phyloP scores from a whole-genome alignment of 2,329 filamentous ascomycete species.

The Akanthomyces lecanii region DNA sequence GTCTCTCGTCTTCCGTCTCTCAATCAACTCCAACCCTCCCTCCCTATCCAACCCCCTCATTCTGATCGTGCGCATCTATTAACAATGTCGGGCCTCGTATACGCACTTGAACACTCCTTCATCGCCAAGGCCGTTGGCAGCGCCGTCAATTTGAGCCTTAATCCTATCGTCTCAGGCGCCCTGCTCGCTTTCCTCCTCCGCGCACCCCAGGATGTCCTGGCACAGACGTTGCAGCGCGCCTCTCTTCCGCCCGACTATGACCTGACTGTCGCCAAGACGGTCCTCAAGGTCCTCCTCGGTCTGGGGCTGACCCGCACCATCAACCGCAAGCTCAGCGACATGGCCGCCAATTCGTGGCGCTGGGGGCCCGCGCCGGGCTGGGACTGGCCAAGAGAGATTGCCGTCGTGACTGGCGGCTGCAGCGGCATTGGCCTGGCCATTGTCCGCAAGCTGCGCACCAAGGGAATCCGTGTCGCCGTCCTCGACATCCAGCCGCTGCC shows the following conservation, averaged over 20 bases:
- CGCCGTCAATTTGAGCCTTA: neutral
- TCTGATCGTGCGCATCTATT: neutral
- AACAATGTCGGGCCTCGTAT: slow-evolving; percentile 11
- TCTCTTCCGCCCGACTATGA: slow-evolving; percentile 10
- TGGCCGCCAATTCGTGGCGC: slow-evolving; percentile 19
- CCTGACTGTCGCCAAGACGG: slow-evolving; percentile 9
- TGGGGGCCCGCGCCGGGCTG: slow-evolving; percentile 16
- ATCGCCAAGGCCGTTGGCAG: neutral
- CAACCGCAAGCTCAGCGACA: slow-evolving; percentile 19
- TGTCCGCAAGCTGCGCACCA: slow-evolving; percentile 54
- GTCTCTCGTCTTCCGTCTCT: too few relatives aligned
- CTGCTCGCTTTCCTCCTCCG: slow-evolving; percentile 3
- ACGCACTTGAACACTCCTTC: slow-evolving; percentile 6
- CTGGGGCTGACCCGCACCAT: slow-evolving; percentile 15
- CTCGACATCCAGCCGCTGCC: slow-evolving; percentile 49
- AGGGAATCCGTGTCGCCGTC: slow-evolving; percentile 61
- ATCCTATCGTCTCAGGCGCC: slow-evolving; percentile 10
- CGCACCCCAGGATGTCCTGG: slow-evolving; percentile 3
- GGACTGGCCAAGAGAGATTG: slow-evolving; percentile 35
- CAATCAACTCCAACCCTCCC: neutral
- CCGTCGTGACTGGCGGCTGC: slow-evolving; percentile 68
- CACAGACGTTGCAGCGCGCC: slow-evolving; percentile 7
- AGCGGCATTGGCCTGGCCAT: slow-evolving; percentile 64
- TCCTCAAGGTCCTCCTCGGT: slow-evolving; percentile 17
- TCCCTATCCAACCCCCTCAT: neutral